phyloP scores from a whole-genome alignment of 371 early-diverging fungal species.

The Syncephalastrum racemosum region DNA sequence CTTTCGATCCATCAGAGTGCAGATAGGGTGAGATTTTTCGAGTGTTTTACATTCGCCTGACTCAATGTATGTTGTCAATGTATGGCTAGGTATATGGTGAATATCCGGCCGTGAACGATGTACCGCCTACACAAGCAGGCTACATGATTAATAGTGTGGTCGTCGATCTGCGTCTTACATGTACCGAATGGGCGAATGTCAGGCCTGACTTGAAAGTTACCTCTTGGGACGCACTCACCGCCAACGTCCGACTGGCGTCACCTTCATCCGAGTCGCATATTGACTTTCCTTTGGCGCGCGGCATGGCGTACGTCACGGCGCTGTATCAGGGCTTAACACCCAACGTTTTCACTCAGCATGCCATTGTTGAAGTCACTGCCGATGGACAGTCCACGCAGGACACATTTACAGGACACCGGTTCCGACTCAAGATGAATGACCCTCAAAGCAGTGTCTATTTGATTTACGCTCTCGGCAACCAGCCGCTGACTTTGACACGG shows the following conservation, averaged over 20 bases:
- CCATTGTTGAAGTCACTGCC: slow-evolving; percentile 28
- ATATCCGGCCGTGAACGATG: slow-evolving; percentile 41
- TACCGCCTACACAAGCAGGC: slow-evolving; percentile 35
- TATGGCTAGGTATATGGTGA: slow-evolving; percentile 27
- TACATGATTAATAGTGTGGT: slow-evolving; percentile 42
- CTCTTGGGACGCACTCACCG: slow-evolving; percentile 37
- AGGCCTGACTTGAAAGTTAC: slow-evolving; percentile 23
- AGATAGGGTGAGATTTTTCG: not conserved
- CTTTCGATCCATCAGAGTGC: slow-evolving; percentile 28
- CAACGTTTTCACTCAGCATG: slow-evolving; percentile 48
- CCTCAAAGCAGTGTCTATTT: slow-evolving; percentile 32
- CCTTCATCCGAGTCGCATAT: slow-evolving; percentile 14
- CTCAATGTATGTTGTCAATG: too few species aligned
- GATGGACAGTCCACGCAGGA: slow-evolving; percentile 12
- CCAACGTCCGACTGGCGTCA: slow-evolving; percentile 23
- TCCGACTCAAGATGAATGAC: slow-evolving; percentile 42
- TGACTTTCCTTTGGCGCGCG: slow-evolving; percentile 50
- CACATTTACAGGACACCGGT: slow-evolving; percentile 28
- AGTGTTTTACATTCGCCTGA: not conserved
- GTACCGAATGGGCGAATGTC: slow-evolving; percentile 32
- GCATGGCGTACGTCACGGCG: slow-evolving; percentile 53
- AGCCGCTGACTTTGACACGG: slow-evolving; percentile 23
- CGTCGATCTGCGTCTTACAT: slow-evolving; percentile 39
- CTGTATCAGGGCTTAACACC: slow-evolving; percentile 49
- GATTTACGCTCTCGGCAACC: slow-evolving; percentile 42